Percentiles rank a stretch among this genome's conserved stretches.
Evolutionary conservation across 1,284 basidiomycete genomes (phyloP).

Genomic region (Golubevia pallescens): DNA sequence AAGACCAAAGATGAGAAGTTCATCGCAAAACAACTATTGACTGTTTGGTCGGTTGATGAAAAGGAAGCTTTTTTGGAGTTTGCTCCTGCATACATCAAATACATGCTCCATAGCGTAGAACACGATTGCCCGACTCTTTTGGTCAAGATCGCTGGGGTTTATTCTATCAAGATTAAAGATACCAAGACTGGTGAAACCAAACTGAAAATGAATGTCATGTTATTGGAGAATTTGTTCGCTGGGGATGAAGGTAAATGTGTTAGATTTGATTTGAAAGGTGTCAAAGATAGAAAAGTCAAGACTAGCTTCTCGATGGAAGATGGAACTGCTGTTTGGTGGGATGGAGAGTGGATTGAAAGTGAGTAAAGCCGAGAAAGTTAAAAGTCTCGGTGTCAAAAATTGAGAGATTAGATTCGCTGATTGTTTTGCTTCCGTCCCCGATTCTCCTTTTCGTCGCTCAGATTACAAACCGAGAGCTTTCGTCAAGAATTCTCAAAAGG

Average conservation of each 20-base stretch:
- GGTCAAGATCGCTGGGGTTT: constrained; percentile 53
- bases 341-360: constrained; percentile 21
- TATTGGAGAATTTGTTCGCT: constrained; percentile 51
- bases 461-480: constrained; percentile 30
- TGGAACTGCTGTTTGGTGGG: constrained; percentile 18
- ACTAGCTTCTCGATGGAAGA: constrained; percentile 11
- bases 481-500: constrained; percentile 39
- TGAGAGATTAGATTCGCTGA: no score
- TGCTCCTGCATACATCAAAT: constrained; percentile 48
- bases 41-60: constrained; percentile 51
- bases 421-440: no score
- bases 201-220: constrained; percentile 51
- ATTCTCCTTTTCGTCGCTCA: neutral
- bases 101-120: constrained; percentile 41
- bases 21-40: constrained; percentile 48
- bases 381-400: no score
- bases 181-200: constrained; percentile 33
- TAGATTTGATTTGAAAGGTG: constrained; percentile 52
- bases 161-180: constrained; percentile 56
- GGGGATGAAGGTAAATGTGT: constrained; percentile 20
- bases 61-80: constrained; percentile 54
- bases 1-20: constrained; percentile 41
- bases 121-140: constrained; percentile 41
- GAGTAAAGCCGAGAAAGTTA: neutral
- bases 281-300: constrained; percentile 42